Conservation (phyloP, 1,139 yeast species). For the Kluyveromyces marxianus region DNA sequence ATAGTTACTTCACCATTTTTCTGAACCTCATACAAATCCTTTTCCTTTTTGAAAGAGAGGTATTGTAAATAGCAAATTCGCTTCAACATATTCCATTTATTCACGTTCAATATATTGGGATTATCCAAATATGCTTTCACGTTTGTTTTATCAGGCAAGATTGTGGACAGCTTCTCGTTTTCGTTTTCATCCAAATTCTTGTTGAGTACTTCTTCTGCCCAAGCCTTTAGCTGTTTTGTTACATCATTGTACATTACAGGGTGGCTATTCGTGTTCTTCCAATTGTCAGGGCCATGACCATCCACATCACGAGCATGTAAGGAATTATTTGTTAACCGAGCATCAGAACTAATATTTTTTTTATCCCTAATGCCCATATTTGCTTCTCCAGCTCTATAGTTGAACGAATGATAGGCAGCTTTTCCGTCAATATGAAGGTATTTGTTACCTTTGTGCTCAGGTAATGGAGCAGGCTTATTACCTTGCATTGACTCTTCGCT, state of each 20-base stretch:
- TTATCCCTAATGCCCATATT: conserved; percentile 79
- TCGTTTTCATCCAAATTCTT: conserved; percentile 29
- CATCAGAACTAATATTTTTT: conserved; percentile 73
- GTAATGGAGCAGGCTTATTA: conserved; percentile 10
- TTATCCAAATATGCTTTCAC: conserved; percentile 48
- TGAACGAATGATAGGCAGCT: conserved; percentile 55
- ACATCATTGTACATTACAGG: conserved; percentile 42
- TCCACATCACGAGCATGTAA: conserved; percentile 64
- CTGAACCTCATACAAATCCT: conserved; percentile 22
- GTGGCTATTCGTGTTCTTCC: conserved; percentile 36
- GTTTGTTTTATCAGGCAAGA: conserved; percentile 52
- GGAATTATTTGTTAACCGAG: conserved; percentile 63
- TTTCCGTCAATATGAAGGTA: conserved; percentile 1
- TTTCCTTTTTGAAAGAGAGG: conserved; percentile 41
- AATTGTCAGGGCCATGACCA: conserved; percentile 67
- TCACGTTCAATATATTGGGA: conserved; percentile 33
- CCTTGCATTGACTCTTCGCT: not conserved
- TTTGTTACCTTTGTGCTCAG: conserved; percentile 16
- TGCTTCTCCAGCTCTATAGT: conserved; percentile 82
- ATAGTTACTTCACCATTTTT: conserved; percentile 3
- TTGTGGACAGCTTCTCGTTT: conserved; percentile 19
- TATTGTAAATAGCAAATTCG: conserved; percentile 62
- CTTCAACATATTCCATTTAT: conserved; percentile 56
- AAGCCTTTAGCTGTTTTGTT: conserved; percentile 44
- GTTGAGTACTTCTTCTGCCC: conserved; percentile 43